phyloP scores from a whole-genome alignment of 1,139 yeast species.

The Nakaseomyces uthaithaninus region DNA sequence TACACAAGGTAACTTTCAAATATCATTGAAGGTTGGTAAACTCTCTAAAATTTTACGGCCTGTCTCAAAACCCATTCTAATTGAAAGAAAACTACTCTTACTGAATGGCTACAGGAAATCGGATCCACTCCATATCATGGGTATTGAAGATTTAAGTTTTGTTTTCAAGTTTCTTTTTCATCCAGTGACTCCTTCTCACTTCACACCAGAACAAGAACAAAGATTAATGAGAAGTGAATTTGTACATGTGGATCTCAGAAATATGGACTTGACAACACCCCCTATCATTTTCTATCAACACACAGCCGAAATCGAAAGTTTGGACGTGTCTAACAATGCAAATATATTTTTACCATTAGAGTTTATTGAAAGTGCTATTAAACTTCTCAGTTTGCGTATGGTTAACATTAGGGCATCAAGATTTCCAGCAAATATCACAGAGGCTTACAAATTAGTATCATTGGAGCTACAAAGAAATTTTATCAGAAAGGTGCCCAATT shows the following conservation, averaged over 20 bases:
- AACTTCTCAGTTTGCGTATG: slow-evolving; percentile 58
- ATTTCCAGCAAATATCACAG: slow-evolving; percentile 66
- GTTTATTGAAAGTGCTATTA: slow-evolving; percentile 75
- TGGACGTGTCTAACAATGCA: slow-evolving; percentile 84
- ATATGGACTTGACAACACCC: slow-evolving; percentile 71
- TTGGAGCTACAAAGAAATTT: slow-evolving; percentile 76
- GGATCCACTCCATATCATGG: slow-evolving; percentile 70
- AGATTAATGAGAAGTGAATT: slow-evolving; percentile 53
- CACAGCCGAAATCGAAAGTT: slow-evolving; percentile 70
- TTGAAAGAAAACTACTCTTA: slow-evolving; percentile 65
- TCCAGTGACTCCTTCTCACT: slow-evolving; percentile 58
- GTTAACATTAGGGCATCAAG: slow-evolving; percentile 64
- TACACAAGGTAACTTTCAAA: slow-evolving; percentile 65
- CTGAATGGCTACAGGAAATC: slow-evolving; percentile 73
- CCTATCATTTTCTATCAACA: slow-evolving; percentile 78
- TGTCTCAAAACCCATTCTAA: slow-evolving; percentile 67
- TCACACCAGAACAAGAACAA: slow-evolving; percentile 60
- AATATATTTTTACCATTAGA: slow-evolving; percentile 77
- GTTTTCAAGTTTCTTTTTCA: slow-evolving; percentile 79
- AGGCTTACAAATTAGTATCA: slow-evolving; percentile 58
- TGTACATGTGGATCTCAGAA: slow-evolving; percentile 65
- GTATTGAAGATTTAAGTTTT: slow-evolving; percentile 81
- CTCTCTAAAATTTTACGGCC: slow-evolving; percentile 65
- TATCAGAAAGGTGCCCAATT: slow-evolving; percentile 53
- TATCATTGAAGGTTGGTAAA: slow-evolving; percentile 75